Percentiles rank a stretch among this genome's conserved stretches.
Conservation (phyloP, 1,139 yeast species). For the Geotrichum siamense region DNA sequence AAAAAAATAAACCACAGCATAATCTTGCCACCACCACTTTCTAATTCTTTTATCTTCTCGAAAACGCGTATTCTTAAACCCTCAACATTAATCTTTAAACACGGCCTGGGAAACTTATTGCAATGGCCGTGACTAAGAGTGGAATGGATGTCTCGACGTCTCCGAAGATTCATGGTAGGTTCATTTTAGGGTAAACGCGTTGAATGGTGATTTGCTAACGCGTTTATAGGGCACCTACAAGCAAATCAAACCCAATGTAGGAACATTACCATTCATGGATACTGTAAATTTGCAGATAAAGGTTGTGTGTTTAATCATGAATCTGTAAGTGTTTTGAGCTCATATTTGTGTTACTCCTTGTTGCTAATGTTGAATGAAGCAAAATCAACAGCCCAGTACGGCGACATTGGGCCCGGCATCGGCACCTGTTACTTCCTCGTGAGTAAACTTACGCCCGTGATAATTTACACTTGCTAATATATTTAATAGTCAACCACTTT, state of each 20-base stretch:
- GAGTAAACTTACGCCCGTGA: not conserved
- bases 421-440: not conserved
- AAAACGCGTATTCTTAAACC: too few relatives aligned
- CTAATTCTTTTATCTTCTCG: too few relatives aligned
- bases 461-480: not conserved
- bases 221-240: constrained; percentile 14
- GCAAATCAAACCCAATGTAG: constrained; percentile 78
- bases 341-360: not conserved
- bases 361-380: not conserved
- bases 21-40: too few relatives aligned
- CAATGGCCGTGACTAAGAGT: constrained; percentile 12
- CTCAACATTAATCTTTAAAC: too few relatives aligned
- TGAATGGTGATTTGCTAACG: constrained; percentile 1
- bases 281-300: constrained; percentile 80
- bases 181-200: not conserved
- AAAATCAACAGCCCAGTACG: constrained; percentile 10
- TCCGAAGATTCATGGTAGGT: constrained; percentile 15
- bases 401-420: constrained; percentile 1
- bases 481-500: constrained; percentile 6
- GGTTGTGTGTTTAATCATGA: constrained; percentile 83
- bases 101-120: too few relatives aligned
- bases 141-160: constrained; percentile 13
- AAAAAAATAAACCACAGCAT: too few relatives aligned
- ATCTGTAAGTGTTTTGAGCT: constrained; percentile 12
- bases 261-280: constrained; percentile 79